Base-by-base conservation (phyloP, 495 filamentous ascomycete genomes). In the Baudoinia panamericana region DNA sequence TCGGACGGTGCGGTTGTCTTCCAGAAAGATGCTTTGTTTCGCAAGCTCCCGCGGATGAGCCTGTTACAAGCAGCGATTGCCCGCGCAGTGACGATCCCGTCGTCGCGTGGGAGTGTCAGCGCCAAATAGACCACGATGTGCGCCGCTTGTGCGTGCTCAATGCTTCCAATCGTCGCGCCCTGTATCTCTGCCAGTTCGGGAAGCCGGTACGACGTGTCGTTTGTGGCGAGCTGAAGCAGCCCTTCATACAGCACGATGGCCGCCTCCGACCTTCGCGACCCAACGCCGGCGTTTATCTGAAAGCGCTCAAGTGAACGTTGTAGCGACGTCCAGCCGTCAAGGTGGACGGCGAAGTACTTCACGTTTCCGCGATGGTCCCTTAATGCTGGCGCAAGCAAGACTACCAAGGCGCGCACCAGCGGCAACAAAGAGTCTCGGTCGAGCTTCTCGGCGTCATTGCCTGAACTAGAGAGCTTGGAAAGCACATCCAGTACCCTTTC, bases 331-430 rank as follows among this genome's bases (percentile, higher is more conserved):
- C 45, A 48, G 12, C 45, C 45, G 13, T 39, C 33, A 2, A 37
- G 21, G 17, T 39, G 69, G 44, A 72, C 73, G 36, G 73, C 69
- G 60, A 95, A 96, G 59, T 87, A 93, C 43, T 80, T 74, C 45
- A 76, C 69, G 62, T 96, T 97, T 10, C 86, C 88, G 42, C 76
- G 70, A 60, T 96, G 86, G 13, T 76, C 75, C 32, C 75, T 73
- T 52, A 95, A 71, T 19, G 77, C 75, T 36, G 84, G 79, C 1
- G 81, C 76, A 28, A 96, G 55, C 11, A 84, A 72, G 2, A 12
- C 19, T 15, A 39, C 12, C 2, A 23, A 11, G n/a, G 20, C 22
- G n/a, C 7, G 20, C 12, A 37, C 3, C 22, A 37, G 20, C 3
- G 10, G 12, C 16, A 19, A 16, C 5, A 37, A 22, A 12, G 3